Conservation (phyloP, 129 eudicot genomes). For the Lactuca saligna region DNA sequence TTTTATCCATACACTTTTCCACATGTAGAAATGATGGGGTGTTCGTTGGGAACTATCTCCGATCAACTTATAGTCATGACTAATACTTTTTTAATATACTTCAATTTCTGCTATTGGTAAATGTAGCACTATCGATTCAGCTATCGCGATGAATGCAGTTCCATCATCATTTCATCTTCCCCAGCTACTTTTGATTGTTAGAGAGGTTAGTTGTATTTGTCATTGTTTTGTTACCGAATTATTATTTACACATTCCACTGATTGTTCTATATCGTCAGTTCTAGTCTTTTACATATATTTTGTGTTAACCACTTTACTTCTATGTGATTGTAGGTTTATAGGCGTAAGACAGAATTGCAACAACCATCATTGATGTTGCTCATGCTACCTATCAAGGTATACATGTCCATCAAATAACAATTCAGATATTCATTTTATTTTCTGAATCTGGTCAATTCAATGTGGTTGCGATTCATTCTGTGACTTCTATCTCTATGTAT, state of each 20-base stretch:
- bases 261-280: conserved; percentile 4
- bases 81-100: not conserved
- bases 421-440: not conserved
- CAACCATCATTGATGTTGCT: conserved; percentile 37
- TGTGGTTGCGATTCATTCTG: not conserved
- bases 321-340: conserved; percentile 30
- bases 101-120: conserved; percentile 12
- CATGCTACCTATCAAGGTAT: conserved; percentile 44
- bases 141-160: conserved; percentile 41
- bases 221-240: conserved; percentile 1
- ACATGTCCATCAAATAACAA: conserved; percentile 1
- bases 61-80: not conserved
- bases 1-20: not conserved
- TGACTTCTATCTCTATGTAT: too few relatives aligned
- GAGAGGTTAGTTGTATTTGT: conserved; percentile 32
- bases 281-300: not conserved
- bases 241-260: not conserved
- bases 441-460: not conserved
- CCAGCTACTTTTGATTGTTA: conserved; percentile 24
- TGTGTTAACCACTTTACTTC: not conserved
- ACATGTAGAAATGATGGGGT: conserved; percentile 2
- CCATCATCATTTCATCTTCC: conserved; percentile 29
- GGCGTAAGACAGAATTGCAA: conserved; percentile 17
- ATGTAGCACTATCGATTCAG: conserved; percentile 40
- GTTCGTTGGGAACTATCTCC: not conserved